A percentile compares a stretch with the other conserved stretches of the same genome.
Conservation (phyloP, 2,329 filamentous ascomycete genomes). For the Truncatella angustata region DNA sequence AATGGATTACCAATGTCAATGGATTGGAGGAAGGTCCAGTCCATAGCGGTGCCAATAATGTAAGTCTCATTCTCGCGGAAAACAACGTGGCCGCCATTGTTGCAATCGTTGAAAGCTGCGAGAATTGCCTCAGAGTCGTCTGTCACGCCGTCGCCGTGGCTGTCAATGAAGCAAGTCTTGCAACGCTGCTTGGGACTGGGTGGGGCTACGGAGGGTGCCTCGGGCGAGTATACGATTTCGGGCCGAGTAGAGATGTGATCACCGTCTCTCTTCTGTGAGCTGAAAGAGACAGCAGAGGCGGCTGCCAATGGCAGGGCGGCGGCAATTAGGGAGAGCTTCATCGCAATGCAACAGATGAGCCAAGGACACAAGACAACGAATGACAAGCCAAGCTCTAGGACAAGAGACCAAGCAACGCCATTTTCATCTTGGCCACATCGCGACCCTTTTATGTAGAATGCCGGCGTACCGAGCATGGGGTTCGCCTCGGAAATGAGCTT, state of each 20-base stretch:
- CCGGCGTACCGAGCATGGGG: neutral
- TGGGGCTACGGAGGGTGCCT: neutral
- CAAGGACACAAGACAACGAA: neutral
- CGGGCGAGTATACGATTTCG: slow-evolving; percentile 9
- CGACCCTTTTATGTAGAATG: neutral
- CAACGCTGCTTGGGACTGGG: slow-evolving; percentile 5
- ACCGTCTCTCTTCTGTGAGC: neutral
- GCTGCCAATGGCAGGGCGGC: neutral
- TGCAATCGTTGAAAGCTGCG: slow-evolving; percentile 26
- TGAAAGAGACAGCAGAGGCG: neutral
- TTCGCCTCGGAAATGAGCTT: slow-evolving; percentile 6
- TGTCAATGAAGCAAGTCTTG: slow-evolving; percentile 10
- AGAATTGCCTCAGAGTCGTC: slow-evolving; percentile 9
- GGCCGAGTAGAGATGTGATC: slow-evolving; percentile 8
- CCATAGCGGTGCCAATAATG: slow-evolving; percentile 59
- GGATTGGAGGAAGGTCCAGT: slow-evolving; percentile 59
- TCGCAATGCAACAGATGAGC: neutral
- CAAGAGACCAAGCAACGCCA: neutral
- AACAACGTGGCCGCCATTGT: slow-evolving; percentile 58
- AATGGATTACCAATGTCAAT: slow-evolving; percentile 52
- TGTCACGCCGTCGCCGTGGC: slow-evolving; percentile 8
- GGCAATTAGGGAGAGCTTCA: slow-evolving; percentile 5
- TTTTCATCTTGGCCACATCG: neutral
- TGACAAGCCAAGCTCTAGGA: neutral
- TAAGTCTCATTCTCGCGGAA: slow-evolving; percentile 54